phyloP scores from a whole-genome alignment of 768 basidiomycete genomes.

The Boletus subcaerulescens region DNA sequence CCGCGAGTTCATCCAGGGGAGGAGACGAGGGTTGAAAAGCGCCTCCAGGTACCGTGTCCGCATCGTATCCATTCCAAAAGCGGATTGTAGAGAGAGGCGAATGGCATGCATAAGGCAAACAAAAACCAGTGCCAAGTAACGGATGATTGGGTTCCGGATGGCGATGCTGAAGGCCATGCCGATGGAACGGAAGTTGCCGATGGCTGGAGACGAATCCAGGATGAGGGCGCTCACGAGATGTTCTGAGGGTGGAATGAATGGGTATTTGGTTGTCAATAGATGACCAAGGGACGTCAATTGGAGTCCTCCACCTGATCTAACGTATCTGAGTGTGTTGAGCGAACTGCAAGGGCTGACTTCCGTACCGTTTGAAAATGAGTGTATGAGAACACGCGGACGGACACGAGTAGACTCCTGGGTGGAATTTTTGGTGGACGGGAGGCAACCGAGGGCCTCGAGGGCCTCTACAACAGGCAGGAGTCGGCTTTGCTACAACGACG shows the following conservation, averaged over 20 bases:
- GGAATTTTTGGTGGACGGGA: constrained; percentile 2
- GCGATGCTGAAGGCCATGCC: constrained; percentile 22
- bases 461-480: constrained; percentile 23
- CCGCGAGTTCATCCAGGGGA: constrained; percentile 30
- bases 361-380: constrained; percentile 31
- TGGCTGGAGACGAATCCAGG: constrained; percentile 23
- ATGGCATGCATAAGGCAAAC: constrained; percentile 15
- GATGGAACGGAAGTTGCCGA: constrained; percentile 13
- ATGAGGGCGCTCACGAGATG: constrained; percentile 14
- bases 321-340: background rate
- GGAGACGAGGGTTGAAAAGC: constrained; percentile 22
- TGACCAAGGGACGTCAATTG: constrained; percentile 20
- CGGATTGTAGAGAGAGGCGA: constrained; percentile 1
- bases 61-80: constrained; percentile 20
- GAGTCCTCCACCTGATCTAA: constrained; percentile 17
- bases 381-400: constrained; percentile 24
- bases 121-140: constrained; percentile 9
- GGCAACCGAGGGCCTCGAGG: constrained; percentile 23
- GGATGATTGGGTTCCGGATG: constrained; percentile 20
- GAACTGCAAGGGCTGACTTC: background rate
- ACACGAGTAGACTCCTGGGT: background rate
- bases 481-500: constrained; percentile 9
- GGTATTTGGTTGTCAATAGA: constrained; percentile 20
- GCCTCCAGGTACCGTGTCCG: constrained; percentile 1
- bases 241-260: constrained; percentile 1